A percentile compares a stretch with the other conserved stretches of the same genome.
Conservation (phyloP, 2,329 filamentous ascomycete genomes). For the Zymoseptoria crescenta region DNA sequence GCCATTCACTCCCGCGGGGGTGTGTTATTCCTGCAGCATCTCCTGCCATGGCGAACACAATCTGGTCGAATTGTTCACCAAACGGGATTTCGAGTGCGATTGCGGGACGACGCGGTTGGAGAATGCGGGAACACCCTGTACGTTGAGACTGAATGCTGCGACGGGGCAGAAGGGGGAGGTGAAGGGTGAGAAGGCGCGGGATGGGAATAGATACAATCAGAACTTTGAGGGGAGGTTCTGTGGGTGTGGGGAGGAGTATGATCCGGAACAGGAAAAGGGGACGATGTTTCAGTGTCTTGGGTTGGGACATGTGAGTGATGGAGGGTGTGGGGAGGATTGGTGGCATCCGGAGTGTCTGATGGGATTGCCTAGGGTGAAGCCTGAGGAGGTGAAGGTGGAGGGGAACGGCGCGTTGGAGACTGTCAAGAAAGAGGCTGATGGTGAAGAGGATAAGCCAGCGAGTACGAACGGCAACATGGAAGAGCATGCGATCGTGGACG, state of each 20-base stretch:
- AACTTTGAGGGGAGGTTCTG: conserved; percentile 94
- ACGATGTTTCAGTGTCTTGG: conserved; percentile 98
- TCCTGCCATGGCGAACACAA: conserved; percentile 93
- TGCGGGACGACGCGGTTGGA: conserved; percentile 81
- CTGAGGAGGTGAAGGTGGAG: conserved; percentile 26
- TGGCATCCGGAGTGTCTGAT: conserved; percentile 91
- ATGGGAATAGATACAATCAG: conserved; percentile 83
- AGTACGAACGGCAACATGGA: conserved; percentile 39
- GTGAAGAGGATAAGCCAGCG: conserved; percentile 21
- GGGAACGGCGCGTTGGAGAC: conserved; percentile 17
- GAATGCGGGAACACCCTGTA: conserved; percentile 59
- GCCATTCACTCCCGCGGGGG: conserved; percentile 64
- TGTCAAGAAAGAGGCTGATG: conserved; percentile 27
- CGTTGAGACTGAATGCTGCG: conserved; percentile 60
- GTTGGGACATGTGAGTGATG: conserved; percentile 67
- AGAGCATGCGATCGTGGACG: conserved; percentile 42
- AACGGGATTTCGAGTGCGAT: conserved; percentile 92
- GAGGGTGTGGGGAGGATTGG: conserved; percentile 95
- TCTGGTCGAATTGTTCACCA: conserved; percentile 91
- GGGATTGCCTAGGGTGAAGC: conserved; percentile 64
- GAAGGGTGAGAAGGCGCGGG: conserved; percentile 63
- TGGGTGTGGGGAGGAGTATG: conserved; percentile 79
- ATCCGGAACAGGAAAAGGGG: conserved; percentile 80
- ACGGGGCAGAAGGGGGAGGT: conserved; percentile 72
- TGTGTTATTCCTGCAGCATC: conserved; percentile 96